Evolutionary conservation across 2,329 filamentous ascomycete genomes (phyloP).

Genomic region (Didymella glomerata): DNA sequence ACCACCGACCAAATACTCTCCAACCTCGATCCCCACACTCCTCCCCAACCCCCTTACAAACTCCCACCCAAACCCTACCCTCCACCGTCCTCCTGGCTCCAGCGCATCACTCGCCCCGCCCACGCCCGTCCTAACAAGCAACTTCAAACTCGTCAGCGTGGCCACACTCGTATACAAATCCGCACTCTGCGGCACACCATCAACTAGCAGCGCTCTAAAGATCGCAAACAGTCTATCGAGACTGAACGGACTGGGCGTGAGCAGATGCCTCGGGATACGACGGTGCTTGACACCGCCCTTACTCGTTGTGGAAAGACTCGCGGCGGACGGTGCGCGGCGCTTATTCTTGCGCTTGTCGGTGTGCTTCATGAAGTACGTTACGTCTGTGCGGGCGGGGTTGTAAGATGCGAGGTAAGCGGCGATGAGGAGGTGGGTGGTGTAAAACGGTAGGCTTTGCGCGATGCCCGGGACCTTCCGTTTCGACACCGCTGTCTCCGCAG

Average conservation of each 20-base stretch:
- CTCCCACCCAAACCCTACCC: constrained; percentile 82
- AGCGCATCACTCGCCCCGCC: constrained; percentile 66
- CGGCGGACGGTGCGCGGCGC: constrained; percentile 46
- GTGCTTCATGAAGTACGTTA: constrained; percentile 77
- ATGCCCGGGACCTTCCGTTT: constrained; percentile 28
- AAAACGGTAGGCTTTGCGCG: constrained; percentile 68
- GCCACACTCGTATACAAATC: constrained; percentile 67
- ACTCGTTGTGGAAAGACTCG: constrained; percentile 34
- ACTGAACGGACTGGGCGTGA: constrained; percentile 79
- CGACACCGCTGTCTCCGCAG: constrained; percentile 3
- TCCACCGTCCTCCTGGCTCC: constrained; percentile 76
- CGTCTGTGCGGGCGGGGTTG: constrained; percentile 77
- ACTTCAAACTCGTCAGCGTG: constrained; percentile 73
- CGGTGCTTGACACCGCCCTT: constrained; percentile 61
- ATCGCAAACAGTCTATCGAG: constrained; percentile 82
- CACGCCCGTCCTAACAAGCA: constrained; percentile 71
- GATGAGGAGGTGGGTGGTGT: constrained; percentile 76
- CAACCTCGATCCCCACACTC: constrained; percentile 78
- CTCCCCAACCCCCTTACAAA: constrained; percentile 74
- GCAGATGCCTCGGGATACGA: constrained; percentile 78
- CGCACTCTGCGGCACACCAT: constrained; percentile 54
- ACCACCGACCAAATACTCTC: constrained; percentile 65
- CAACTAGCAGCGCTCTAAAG: constrained; percentile 69
- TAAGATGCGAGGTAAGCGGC: constrained; percentile 83
- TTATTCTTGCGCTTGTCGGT: constrained; percentile 60